Base-by-base conservation (phyloP, 176 grass and related monocot genomes). In the Oryza longistaminata region DNA sequence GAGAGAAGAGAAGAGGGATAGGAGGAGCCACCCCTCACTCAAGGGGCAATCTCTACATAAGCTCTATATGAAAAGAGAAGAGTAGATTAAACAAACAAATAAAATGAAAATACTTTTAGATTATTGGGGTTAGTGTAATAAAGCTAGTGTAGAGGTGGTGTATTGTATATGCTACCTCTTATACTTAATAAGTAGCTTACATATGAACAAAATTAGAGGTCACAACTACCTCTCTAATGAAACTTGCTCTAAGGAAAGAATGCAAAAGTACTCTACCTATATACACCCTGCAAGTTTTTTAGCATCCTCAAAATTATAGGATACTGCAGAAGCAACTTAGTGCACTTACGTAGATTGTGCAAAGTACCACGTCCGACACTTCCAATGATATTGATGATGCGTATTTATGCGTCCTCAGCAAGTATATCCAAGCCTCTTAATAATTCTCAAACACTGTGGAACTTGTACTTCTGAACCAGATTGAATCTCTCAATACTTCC, bases 381-480 rank as follows among this genome's bases (percentile, higher is more conserved):
- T 53, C 21, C 29, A 69, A 79, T 17, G 9, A 87, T 73, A 31
- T 69, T 68, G n/a, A n/a, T 67, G 15, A n/a, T 33, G 27, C 11
- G 12, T 61, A 68, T 84, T 29, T 27, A 74, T 31, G 73, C 55
- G 70, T 70, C 76, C 84, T 87, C 46, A 26, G 78, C 33, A 60
- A 84, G 64, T 69, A 81, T 72, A 65, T 79, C 75, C 64, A 84
- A 65, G 39, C 60, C 68, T 60, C 66, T 75, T 46, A 68, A 37
- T 5, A 58, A 79, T 89, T 49, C 42, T 90, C 82, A 95, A 82
- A 94, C 93, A 77, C 69, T 96, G 88, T 99, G 90, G 80, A 96
- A 92, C 91, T 99, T 99, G 96, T 99, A 99, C 85, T 96, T 96
- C 88, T 99, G 93, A 44, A 94, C 86, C 29, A 99, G 84, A 82